Base-by-base conservation (phyloP, 495 filamentous ascomycete genomes). In the Cladorrhinum samala region DNA sequence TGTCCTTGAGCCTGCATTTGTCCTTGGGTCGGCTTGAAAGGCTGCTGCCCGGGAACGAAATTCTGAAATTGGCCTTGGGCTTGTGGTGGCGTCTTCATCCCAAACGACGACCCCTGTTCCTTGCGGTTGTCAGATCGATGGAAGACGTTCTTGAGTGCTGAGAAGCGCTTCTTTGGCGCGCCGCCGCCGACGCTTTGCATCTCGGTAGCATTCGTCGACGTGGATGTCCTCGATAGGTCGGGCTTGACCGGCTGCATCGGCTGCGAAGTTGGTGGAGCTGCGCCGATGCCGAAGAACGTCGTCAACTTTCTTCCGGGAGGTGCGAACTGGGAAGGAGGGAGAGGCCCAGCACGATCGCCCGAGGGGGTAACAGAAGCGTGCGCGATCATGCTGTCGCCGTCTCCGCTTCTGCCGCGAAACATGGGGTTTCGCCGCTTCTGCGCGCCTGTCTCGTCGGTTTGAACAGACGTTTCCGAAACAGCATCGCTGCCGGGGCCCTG, bases 121-220 rank as follows among this genome's bases (percentile, higher is more conserved):
- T 52, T 57, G 14, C 17, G 43, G 4, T 13, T 49, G 5, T 41
- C 52, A 16, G 60, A 53, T 1, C 59, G 50, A 8, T 25, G 46
- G 24, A 70, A 63, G 42, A 63, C 60, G 21, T 53, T 57, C 16
- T 65, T 63, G 14, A 70, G 46, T 1, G 58, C 60, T 16, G 67
- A 68, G 48, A 69, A 62, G 2, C 68, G 56, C 52, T 71, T 70
- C 56, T 69, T 68, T 0, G 66, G 62, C n/a, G n/a, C n/a, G 7
- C 39, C 38, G 1, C 53, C 55, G 14, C 53, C 52, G 19, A 49
- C 43, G 41, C 54, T 53, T 14, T 52, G 54, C 1, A 45, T 24
- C 3, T 44, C 54, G 1, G 50, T 20, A 17, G 50, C 14, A 17
- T 41, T 63, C 27, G 50, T 64, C 6, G 64, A 57, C 9, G 58